A percentile compares a stretch with the other conserved stretches of the same genome.
Conservation (phyloP, 805 yeast genomes). For the Candida fluviatilis region DNA sequence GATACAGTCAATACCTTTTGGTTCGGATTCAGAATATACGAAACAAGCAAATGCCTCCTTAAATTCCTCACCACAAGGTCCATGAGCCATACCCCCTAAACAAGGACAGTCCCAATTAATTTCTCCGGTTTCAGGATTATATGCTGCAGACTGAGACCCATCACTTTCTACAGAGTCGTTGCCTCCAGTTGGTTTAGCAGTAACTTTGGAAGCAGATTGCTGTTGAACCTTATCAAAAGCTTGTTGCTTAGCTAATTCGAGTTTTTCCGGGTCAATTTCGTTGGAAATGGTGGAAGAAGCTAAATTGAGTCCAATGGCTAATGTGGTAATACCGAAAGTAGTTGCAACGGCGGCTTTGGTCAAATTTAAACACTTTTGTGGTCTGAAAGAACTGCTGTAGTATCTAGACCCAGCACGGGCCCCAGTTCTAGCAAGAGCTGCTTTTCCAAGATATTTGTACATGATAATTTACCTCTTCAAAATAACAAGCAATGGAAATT, state of each 20-base stretch:
- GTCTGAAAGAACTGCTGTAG: slow-evolving; percentile 1
- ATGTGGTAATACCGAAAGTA: slow-evolving; percentile 1
- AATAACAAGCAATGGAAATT: background rate
- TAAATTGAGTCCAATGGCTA: slow-evolving; percentile 1
- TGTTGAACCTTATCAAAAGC: slow-evolving; percentile 3
- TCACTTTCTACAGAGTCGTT: background rate
- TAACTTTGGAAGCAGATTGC: slow-evolving; percentile 1
- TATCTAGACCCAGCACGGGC: background rate
- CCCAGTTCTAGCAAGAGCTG: background rate
- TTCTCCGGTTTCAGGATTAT: slow-evolving; percentile 95
- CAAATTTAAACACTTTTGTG: background rate
- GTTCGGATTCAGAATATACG: slow-evolving; percentile 89
- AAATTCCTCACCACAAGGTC: slow-evolving; percentile 78
- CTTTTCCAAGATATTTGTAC: background rate
- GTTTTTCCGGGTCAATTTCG: slow-evolving; percentile 5
- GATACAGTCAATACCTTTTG: slow-evolving; percentile 94
- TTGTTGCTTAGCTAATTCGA: slow-evolving; percentile 2
- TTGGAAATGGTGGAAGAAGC: slow-evolving; percentile 4
- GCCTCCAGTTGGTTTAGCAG: background rate
- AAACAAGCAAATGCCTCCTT: slow-evolving; percentile 88
- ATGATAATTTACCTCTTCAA: background rate
- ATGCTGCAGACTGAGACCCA: slow-evolving; percentile 58
- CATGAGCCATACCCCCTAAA: slow-evolving; percentile 97
- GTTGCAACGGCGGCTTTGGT: slow-evolving; percentile 1
- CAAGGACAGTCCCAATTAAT: slow-evolving; percentile 99